Conservation (phyloP, 2,329 filamentous ascomycete species). For the Arthrobotrys sphaeroides region DNA sequence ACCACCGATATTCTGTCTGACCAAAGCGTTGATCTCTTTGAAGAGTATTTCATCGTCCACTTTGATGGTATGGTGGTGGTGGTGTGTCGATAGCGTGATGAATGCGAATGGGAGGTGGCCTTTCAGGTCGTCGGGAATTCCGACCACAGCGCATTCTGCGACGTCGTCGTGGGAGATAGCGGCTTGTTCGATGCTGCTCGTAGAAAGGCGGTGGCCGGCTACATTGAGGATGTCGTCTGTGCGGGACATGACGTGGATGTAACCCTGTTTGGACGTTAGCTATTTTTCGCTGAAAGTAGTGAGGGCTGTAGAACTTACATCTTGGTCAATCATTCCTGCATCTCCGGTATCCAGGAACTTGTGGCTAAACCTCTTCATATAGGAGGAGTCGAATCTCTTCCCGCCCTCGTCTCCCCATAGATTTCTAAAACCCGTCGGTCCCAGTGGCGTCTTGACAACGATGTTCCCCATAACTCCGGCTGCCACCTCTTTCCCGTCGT, state of each 20-base stretch:
- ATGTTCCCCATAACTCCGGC: conserved; percentile 87
- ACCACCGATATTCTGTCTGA: conserved; percentile 83
- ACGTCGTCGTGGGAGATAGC: conserved; percentile 81
- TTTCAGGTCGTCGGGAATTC: conserved; percentile 84
- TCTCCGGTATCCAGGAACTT: conserved; percentile 92
- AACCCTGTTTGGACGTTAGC: conserved; percentile 61
- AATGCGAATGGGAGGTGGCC: conserved; percentile 93
- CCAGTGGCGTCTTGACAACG: conserved; percentile 81
- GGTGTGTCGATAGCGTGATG: conserved; percentile 69
- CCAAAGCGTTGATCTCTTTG: conserved; percentile 74
- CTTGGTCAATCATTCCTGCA: conserved; percentile 82
- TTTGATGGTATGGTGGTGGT: conserved; percentile 57
- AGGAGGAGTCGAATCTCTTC: conserved; percentile 79
- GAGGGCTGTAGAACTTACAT: conserved; percentile 61
- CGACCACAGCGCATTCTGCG: conserved; percentile 85
- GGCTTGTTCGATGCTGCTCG: conserved; percentile 88
- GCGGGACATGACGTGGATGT: conserved; percentile 71
- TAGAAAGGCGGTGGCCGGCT: conserved; percentile 90
- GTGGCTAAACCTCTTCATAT: conserved; percentile 81
- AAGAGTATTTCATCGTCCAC: conserved; percentile 54
- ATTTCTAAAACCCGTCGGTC: conserved; percentile 84
- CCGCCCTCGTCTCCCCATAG: conserved; percentile 82
- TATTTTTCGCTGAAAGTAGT: neutral
- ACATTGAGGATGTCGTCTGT: conserved; percentile 93
- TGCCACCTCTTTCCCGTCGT: conserved; percentile 76